Evolutionary conservation across 345 rosid species (phyloP), one percentile per base, ranked within the genome.

Genomic region (Psidium guajava): DNA sequence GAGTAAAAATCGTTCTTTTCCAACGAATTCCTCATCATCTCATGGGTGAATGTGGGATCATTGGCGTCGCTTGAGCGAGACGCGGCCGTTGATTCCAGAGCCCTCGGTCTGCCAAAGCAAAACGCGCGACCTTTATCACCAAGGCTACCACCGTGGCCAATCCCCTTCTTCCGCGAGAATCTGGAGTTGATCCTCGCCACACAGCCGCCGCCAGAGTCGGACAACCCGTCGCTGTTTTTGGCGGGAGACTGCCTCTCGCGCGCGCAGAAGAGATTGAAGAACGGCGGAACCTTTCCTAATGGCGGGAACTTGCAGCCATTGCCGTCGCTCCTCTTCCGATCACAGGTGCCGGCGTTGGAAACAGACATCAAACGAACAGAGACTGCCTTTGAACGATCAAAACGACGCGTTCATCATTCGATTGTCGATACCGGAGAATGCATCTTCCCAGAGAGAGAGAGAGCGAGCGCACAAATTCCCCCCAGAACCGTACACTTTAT

Each of bases 1-100:
- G 91, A 89, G 88, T 88, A 91, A 84, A 93, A 93, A 88, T 88
- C 92, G 84, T 92, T 93, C 28, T 22, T 87, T 90, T 92, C 92
- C 49, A 93, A 91, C 89, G 92, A 82, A 58, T 42, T 47, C 82
- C 81, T 91, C 58, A 93, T 82, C 94, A 83, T 91, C 47, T 87
- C 93, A 59, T 73, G 50, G 21, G 92, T 86, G 81, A 90, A 91
- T 12, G 73, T 54, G 44, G 91, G 90, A 82, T 89, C 89, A 90
- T 92, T 88, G 54, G 94, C 93, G 56, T 93, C 94, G 47, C 91
- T 91, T 25, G 88, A 51, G 6, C 28, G 73, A 52, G 93, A 90
- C 44, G 85, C 87, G 53, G 54, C 85, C 82, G 91, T 58, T 8
- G 94, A 89, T 25, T 87, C 93, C 88, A 86, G 61, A 82, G 86